Base-by-base conservation (phyloP, 2,329 filamentous ascomycete species). In the Cladosporium sp. region DNA sequence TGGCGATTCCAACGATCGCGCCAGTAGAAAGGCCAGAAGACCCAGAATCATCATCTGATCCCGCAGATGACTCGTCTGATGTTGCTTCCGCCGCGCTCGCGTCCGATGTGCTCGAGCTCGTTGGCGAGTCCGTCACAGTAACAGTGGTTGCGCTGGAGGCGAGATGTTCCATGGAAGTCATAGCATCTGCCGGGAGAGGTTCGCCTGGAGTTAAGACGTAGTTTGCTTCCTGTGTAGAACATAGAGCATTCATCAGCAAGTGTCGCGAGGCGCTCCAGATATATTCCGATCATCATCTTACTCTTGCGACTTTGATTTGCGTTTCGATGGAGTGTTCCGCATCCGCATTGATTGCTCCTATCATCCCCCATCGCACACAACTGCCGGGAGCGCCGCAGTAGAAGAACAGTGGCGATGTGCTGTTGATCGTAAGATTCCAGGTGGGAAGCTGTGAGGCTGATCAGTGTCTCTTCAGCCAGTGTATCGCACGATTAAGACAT, bases 281-380 rank as follows among this genome's bases (percentile, higher is more conserved):
- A n/a, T n/a, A n/a, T n/a, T n/a, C 18, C 1, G 19, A 15, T 15
- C 9, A 5, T 20, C 3, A 19, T 5, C 45, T 39, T 19, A 48
- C 45, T 19, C 45, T 43, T 2, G 65, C 64, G 7, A 61, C 42
- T 20, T 52, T 53, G 46, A 64, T 61, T 42, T 69, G 66, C 8
- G 52, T 59, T 7, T 47, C 53, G 7, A 69, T 52, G 3, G 56
- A 51, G 6, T 52, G 53, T 1, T 56, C 64, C 2, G 50, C 51
- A 49, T 70, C 71, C 6, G 83, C 78, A 60, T 91, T 92, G 57
- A 92, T 84, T 1, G 80, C 84, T 3, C 86, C 86, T 13, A 92
- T 77, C 86, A 92, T 92, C 18, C 79, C 76, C 38, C 84, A 76
- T 2, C 69, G 65, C 3, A 75, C 73, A 60, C 87, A 92, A 2